Evolutionary conservation across 2,329 filamentous ascomycete species (phyloP).

Genomic region (Lecanicillium sp.): DNA sequence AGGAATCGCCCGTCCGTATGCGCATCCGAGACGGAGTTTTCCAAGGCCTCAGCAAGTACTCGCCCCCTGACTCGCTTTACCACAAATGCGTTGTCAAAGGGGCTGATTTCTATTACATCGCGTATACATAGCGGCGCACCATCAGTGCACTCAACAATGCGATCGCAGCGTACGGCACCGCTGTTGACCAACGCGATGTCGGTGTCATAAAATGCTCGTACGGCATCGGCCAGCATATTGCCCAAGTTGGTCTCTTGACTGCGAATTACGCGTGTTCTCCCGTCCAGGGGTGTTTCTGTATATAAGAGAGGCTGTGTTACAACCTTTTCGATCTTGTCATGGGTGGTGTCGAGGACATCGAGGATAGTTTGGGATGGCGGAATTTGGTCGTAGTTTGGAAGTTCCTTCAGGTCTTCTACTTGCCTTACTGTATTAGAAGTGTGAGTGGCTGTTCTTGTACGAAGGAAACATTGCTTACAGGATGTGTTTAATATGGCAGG

Average conservation of each 20-base stretch:
- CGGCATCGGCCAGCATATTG: constrained; percentile 17
- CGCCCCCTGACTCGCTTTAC: constrained; percentile 14
- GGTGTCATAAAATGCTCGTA: constrained; percentile 16
- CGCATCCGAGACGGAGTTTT: constrained; percentile 18
- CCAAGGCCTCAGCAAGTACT: constrained; percentile 11
- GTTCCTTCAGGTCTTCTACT: not conserved
- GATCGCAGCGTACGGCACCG: constrained; percentile 16
- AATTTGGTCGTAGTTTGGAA: constrained; percentile 1
- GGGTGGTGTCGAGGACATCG: constrained; percentile 7
- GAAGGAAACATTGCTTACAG: no score
- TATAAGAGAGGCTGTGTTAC: constrained; percentile 14
- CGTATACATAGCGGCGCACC: constrained; percentile 11
- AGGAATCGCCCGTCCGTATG: constrained; percentile 19
- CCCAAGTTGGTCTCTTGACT: constrained; percentile 18
- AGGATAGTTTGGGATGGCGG: not conserved
- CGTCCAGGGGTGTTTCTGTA: constrained; percentile 13
- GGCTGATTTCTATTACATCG: constrained; percentile 17
- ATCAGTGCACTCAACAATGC: constrained; percentile 9
- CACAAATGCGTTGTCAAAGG: constrained; percentile 16
- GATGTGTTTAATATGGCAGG: constrained; percentile 1
- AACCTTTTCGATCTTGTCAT: constrained; percentile 11
- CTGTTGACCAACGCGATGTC: constrained; percentile 19
- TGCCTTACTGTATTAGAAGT: not conserved
- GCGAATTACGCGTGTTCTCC: constrained; percentile 12
- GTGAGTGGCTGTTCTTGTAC: not conserved